phyloP scores from a whole-genome alignment of 2,329 filamentous ascomycete species.

The Cercospora brassicicola region DNA sequence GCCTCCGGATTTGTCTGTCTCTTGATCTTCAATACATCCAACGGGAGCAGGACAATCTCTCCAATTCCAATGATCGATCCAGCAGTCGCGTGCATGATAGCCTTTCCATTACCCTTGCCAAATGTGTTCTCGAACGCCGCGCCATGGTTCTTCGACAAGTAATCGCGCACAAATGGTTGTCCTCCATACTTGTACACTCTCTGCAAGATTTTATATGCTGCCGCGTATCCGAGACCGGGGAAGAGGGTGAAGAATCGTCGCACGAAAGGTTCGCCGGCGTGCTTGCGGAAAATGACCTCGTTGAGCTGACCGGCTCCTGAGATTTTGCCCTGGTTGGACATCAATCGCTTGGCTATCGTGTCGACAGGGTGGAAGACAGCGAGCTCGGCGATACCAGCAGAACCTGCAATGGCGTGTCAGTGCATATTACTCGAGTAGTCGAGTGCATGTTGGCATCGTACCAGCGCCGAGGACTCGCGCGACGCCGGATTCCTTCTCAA shows the following conservation, averaged over 20 bases:
- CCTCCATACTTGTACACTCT: conserved; percentile 98
- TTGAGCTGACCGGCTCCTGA: conserved; percentile 67
- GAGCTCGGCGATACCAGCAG: conserved; percentile 88
- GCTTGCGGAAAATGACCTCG: conserved; percentile 89
- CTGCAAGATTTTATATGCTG: conserved; percentile 96
- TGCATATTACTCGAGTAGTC: background rate
- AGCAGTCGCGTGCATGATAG: conserved; percentile 94
- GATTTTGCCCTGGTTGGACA: conserved; percentile 91
- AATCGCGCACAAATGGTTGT: conserved; percentile 92
- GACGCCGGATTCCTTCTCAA: conserved; percentile 83
- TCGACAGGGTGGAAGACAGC: conserved; percentile 95
- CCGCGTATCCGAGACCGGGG: conserved; percentile 93
- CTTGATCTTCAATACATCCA: conserved; percentile 99
- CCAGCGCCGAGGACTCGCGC: conserved; percentile 90
- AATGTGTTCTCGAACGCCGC: conserved; percentile 83
- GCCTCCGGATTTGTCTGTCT: conserved; percentile 98
- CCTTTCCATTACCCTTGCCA: conserved; percentile 95
- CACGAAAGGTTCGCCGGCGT: conserved; percentile 67
- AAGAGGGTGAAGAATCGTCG: conserved; percentile 93
- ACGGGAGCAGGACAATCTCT: conserved; percentile 89
- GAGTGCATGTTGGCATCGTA: conserved; percentile 44
- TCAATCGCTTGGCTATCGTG: conserved; percentile 96
- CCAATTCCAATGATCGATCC: conserved; percentile 95
- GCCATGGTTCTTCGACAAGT: conserved; percentile 75
- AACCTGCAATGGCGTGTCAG: conserved; percentile 57